Conservation (phyloP, 75 land plant species). For the Pinus taeda region DNA sequence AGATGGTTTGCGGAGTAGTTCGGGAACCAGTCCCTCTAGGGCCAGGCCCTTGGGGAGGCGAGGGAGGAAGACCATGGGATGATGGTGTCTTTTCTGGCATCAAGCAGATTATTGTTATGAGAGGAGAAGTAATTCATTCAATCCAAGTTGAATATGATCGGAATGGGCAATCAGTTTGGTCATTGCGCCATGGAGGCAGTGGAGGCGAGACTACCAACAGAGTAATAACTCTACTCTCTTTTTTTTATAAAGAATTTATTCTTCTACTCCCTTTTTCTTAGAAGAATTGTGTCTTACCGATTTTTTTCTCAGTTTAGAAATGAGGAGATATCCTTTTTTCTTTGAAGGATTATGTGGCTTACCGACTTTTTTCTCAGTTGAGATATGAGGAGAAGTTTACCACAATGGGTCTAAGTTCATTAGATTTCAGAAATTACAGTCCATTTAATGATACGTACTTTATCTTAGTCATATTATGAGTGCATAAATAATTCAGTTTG, state of each 20-base stretch:
- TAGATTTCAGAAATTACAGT: not conserved
- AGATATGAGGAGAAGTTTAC: no score
- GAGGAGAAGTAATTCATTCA: slow-evolving; percentile 29
- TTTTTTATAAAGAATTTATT: no score
- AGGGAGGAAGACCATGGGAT: slow-evolving; percentile 62
- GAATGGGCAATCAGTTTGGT: slow-evolving; percentile 55
- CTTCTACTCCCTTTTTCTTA: no score
- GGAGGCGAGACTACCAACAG: slow-evolving; percentile 23
- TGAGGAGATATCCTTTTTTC: no score
- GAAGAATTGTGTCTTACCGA: no score
- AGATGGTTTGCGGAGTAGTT: slow-evolving; percentile 28
- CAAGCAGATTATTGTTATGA: slow-evolving; percentile 29
- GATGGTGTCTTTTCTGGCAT: slow-evolving; percentile 61
- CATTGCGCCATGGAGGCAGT: slow-evolving; percentile 42
- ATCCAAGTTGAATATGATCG: slow-evolving; percentile 57
- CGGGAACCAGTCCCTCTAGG: slow-evolving; percentile 48
- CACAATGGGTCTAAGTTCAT: no score
- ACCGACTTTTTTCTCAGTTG: no score
- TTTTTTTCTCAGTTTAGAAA: no score
- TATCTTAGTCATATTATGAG: no score
- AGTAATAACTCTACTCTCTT: slow-evolving; percentile 11
- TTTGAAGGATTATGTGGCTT: no score
- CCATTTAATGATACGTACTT: no score
- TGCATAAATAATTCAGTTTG: no score
- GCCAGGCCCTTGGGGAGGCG: slow-evolving; percentile 67